Evolutionary conservation across 768 basidiomycete genomes (phyloP), one percentile per base, ranked within the genome.

Genomic region (Russula abietina): DNA sequence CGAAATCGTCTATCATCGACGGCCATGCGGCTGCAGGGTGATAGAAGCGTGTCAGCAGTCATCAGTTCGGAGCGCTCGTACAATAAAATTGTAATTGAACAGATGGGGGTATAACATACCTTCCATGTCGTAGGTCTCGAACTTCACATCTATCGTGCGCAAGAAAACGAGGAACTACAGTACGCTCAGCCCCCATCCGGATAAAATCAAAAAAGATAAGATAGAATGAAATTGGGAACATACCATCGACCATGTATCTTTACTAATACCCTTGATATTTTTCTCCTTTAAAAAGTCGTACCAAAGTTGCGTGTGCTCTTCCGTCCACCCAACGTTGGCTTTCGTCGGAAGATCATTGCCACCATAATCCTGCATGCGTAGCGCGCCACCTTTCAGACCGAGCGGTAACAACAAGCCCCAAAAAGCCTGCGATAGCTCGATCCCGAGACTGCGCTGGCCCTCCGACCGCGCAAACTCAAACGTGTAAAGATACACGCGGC

Each of bases 191-290:
- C n/a, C n/a, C 22, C n/a, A 43, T n/a, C 19, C n/a, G 43, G 19
- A 43, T 43, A 19, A 43, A n/a, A 51, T 59, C 19, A 38, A 36
- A 55, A 33, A n/a, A 36, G 5, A 48, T 5, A 48, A 55, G n/a
- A 43, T 24, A 51, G 45, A 64, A n/a, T 36, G 41, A 30, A 53
- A 39, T 56, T 57, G 32, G 16, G n/a, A n/a, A 75, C 85, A 48
- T 54, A 89, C 91, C 91, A 93, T 93, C 56, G 79, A 74, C 92
- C 91, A 93, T 19, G 89, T 90, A 75, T 93, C 92, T 75, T 89
- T 91, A 75, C 89, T 93, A 36, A 95, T 81, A 5, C 90, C 91
- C 70, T 88, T 88, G 24, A 78, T 78, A 1, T 84, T 85, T 66
- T 82, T 86, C 70, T 81, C 76, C 36, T 71, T 74, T 71, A 94